A percentile compares a stretch with the other conserved stretches of the same genome.
Conservation (phyloP, 164 flowering plant genomes). For the Piper betle region DNA sequence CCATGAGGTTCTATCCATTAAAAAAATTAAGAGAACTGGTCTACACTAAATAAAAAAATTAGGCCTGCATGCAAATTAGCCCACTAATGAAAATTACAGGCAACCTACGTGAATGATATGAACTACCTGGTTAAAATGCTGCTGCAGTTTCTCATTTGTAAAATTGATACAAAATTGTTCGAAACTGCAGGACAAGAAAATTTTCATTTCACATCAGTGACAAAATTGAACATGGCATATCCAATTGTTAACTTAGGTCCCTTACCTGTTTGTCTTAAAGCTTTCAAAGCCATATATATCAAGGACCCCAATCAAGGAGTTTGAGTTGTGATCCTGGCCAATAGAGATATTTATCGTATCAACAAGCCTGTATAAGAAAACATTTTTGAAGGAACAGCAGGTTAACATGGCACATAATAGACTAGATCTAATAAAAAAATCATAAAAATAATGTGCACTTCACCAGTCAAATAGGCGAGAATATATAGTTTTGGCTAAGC, state of each 20-base stretch:
- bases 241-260: slow-evolving; percentile 1
- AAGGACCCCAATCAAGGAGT: slow-evolving; percentile 76
- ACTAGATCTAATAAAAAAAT: not conserved
- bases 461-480: slow-evolving; percentile 89
- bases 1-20: not conserved
- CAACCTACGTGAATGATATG: not conserved
- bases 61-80: slow-evolving; percentile 4
- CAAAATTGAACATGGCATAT: not conserved
- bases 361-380: slow-evolving; percentile 53
- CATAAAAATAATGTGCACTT: slow-evolving; percentile 1
- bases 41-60: not conserved
- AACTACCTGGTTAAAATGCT: slow-evolving; percentile 92
- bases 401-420: not conserved
- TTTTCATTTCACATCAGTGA: not conserved
- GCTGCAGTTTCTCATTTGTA: slow-evolving; percentile 96
- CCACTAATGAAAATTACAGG: not conserved
- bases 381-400: not conserved
- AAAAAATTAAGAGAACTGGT: not conserved
- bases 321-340: slow-evolving; percentile 83
- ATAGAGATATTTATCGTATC: slow-evolving; percentile 80
- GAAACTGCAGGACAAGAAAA: slow-evolving; percentile 43
- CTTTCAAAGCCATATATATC: slow-evolving; percentile 99
- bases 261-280: slow-evolving; percentile 76
- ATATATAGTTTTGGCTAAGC: slow-evolving; percentile 85
- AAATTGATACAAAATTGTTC: slow-evolving; percentile 94